Base-by-base conservation (phyloP, 306 rosid species). In the Abrus precatorius region DNA sequence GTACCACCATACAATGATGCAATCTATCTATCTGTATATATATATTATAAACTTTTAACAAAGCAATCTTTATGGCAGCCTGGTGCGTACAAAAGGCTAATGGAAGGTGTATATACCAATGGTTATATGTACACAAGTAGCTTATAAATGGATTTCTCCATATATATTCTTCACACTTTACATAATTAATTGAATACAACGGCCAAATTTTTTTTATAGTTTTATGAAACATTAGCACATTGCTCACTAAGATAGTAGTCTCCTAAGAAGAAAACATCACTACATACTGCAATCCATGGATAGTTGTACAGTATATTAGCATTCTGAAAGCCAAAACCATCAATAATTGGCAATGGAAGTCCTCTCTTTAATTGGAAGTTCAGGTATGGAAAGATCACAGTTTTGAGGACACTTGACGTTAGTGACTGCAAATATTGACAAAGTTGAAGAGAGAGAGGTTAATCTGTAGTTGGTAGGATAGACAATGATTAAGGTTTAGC, bases 281-380 rank as follows among this genome's bases (percentile, higher is more conserved):
- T 85, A 67, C 86, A 92, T 14, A 91, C 72, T 32, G 82, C 50
- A 83, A 92, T 64, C 91, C 86, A 86, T 9, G 97, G 86, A 84
- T 76, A 65, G 4, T 67, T 69, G 82, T 82, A 84, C 11, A 87
- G 72, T 62, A 89, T 79, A 69, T 81, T 84, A 8, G 91, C 85
- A 79, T 95, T 86, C 44, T 82, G 69, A 49, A 95, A 87, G 6
- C 75, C 29, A 64, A 87, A 86, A 45, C 93, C 97, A 67, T 52
- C 77, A 44, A 88, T 70, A 67, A 72, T 55, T 13, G 97, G 98
- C 83, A 92, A 71, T 52, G 91, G 84, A 44, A 90, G 28, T 83
- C 98, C 98, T 65, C 49, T 75, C 68, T 64, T 67, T 27, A 95
- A 84, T 69, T 80, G 67, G 52, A 80, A 65, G 84, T 95, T 89